A percentile compares a stretch with the other conserved stretches of the same genome.
phyloP scores from a whole-genome alignment of 2,329 filamentous ascomycete species.

The Pestalotiopsis sp. region DNA sequence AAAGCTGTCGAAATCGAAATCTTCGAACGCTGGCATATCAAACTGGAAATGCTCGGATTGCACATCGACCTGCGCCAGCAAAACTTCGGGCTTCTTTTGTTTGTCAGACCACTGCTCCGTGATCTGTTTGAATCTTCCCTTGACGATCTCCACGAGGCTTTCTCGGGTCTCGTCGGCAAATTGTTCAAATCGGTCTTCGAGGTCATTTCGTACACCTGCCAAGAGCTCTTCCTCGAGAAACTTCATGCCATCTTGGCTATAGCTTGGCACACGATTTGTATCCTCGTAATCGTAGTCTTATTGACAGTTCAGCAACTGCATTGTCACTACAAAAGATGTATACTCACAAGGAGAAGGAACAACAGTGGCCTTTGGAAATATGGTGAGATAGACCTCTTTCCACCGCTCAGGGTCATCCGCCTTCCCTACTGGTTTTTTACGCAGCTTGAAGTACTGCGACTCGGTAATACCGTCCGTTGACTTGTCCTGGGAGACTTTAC shows the following conservation, averaged over 20 bases:
- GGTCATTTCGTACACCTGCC: not conserved
- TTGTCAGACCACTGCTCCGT: not conserved
- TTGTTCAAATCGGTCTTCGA: slow-evolving; percentile 3
- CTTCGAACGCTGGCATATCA: not conserved
- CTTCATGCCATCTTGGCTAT: not conserved
- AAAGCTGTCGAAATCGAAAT: not conserved
- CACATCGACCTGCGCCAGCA: not conserved
- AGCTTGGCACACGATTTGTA: not conserved
- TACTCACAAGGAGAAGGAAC: slow-evolving; percentile 15
- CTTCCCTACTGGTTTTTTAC: slow-evolving; percentile 6
- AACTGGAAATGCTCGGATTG: not conserved
- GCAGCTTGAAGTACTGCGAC: slow-evolving; percentile 7
- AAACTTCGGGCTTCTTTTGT: not conserved
- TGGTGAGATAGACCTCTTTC: slow-evolving; percentile 14
- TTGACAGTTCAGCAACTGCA: not conserved
- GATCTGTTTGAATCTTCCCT: not conserved
- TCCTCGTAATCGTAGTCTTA: slow-evolving; percentile 11
- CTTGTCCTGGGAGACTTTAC: not conserved
- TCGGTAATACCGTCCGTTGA: slow-evolving; percentile 6
- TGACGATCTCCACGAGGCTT: slow-evolving; percentile 3
- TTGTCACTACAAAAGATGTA: not conserved
- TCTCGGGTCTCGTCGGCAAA: not conserved
- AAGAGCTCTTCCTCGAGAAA: not conserved
- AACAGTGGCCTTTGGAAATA: slow-evolving; percentile 8
- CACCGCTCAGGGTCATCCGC: slow-evolving; percentile 1